phyloP scores from a whole-genome alignment of 768 basidiomycete species.

The Botryobasidium botryosum region DNA sequence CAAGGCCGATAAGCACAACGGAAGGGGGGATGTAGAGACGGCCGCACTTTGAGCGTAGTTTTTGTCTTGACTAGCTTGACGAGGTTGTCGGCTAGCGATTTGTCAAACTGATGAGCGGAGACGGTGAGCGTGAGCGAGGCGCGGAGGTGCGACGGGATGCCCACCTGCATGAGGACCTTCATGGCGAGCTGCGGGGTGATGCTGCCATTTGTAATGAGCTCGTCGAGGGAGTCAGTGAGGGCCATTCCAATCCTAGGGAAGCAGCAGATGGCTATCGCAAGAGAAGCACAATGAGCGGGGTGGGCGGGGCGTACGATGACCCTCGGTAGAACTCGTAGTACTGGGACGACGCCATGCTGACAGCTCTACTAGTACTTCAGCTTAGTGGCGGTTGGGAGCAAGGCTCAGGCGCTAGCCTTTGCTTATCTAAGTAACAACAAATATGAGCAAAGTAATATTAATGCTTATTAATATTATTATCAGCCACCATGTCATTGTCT shows the following conservation, averaged over 20 bases:
- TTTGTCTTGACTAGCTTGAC: conserved; percentile 90
- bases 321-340: conserved; percentile 21
- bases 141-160: conserved; percentile 5
- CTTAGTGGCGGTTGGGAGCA: too few species aligned
- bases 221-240: conserved; percentile 93
- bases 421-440: too few species aligned
- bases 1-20: background rate
- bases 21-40: background rate
- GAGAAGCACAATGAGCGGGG: background rate
- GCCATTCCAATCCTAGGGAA: conserved; percentile 78
- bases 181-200: conserved; percentile 98
- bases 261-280: background rate
- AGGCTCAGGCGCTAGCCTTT: too few species aligned
- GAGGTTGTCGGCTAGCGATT: conserved; percentile 83
- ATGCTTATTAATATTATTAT: too few species aligned
- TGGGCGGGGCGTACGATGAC: conserved; percentile 11
- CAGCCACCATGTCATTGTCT: too few species aligned
- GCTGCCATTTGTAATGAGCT: conserved; percentile 88
- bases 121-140: background rate
- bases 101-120: conserved; percentile 59
- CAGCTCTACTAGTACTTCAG: too few species aligned
- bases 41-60: conserved; percentile 70
- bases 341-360: too few species aligned
- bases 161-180: conserved; percentile 93
- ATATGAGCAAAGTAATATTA: too few species aligned